Percentiles rank a stretch among this genome's conserved stretches.
Evolutionary conservation across 306 rosid species (phyloP).

Genomic region (Pterocarpus santalinus): DNA sequence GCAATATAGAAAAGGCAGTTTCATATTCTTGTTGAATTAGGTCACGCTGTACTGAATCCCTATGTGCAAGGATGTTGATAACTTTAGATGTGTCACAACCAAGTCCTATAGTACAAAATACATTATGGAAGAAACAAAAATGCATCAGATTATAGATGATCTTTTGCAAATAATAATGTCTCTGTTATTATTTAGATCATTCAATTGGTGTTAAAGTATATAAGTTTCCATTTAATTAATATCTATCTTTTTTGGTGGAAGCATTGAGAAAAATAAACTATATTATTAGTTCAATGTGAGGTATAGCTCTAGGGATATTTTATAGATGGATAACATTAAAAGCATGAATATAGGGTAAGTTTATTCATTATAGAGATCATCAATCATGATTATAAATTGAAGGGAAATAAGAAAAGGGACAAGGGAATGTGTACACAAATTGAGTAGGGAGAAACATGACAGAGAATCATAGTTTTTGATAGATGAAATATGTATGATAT

Average conservation of each 20-base stretch:
- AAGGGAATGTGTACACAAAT: neutral
- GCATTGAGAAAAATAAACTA: neutral
- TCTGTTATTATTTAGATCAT: neutral
- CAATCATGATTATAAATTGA: neutral
- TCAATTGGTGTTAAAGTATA: neutral
- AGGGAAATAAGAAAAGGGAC: neutral
- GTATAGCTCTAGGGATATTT: neutral
- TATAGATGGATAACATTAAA: neutral
- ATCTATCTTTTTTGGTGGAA: neutral
- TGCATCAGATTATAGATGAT: no score
- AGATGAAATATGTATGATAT: neutral
- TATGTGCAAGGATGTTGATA: slow-evolving; percentile 71
- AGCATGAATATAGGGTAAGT: neutral
- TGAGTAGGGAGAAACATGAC: no score
- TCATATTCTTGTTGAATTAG: slow-evolving; percentile 77
- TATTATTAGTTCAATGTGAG: neutral
- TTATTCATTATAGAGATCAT: neutral
- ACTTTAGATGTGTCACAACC: slow-evolving; percentile 71
- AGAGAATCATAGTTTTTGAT: neutral
- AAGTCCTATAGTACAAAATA: slow-evolving; percentile 52
- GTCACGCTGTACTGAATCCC: slow-evolving; percentile 67
- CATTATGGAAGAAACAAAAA: neutral
- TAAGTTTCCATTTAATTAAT: neutral
- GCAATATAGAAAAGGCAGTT: slow-evolving; percentile 59
- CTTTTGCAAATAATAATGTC: no score